Percentiles rank a stretch among this genome's conserved stretches.
Evolutionary conservation across 805 yeast genomes (phyloP).

Genomic region (Yarrowia sp.): DNA sequence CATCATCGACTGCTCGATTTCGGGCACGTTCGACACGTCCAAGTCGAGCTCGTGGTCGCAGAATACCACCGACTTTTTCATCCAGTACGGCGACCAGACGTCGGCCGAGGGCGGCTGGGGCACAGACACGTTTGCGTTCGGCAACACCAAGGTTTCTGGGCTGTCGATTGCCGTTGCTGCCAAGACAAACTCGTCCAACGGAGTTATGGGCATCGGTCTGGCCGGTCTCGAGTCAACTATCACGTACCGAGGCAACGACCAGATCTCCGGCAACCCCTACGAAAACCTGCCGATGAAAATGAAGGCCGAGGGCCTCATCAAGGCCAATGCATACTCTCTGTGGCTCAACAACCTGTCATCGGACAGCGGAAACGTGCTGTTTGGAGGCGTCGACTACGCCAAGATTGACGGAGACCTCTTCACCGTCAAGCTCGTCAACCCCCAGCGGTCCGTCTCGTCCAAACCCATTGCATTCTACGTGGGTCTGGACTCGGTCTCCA

Average conservation of each 20-base stretch:
- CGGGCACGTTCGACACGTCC: slow-evolving; percentile 37
- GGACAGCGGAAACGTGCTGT: slow-evolving; percentile 41
- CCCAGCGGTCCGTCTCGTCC: slow-evolving; percentile 23
- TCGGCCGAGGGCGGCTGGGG: slow-evolving; percentile 59
- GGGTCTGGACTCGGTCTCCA: slow-evolving; percentile 28
- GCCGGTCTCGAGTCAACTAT: slow-evolving; percentile 36
- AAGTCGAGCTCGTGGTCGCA: slow-evolving; percentile 34
- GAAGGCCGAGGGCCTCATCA: slow-evolving; percentile 46
- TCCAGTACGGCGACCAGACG: slow-evolving; percentile 44
- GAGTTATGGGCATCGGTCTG: slow-evolving; percentile 45
- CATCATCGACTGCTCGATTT: slow-evolving; percentile 30
- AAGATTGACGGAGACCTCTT: slow-evolving; percentile 43
- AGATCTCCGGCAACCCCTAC: slow-evolving; percentile 39
- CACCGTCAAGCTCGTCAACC: slow-evolving; percentile 37
- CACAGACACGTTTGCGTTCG: slow-evolving; percentile 55
- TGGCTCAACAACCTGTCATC: slow-evolving; percentile 41
- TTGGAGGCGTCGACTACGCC: slow-evolving; percentile 47
- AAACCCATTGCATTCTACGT: slow-evolving; percentile 30
- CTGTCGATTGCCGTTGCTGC: slow-evolving; percentile 75
- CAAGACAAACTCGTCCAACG: slow-evolving; percentile 57
- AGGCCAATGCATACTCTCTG: slow-evolving; percentile 46
- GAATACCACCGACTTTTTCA: slow-evolving; percentile 31
- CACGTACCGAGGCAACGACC: slow-evolving; percentile 27
- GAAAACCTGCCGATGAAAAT: slow-evolving; percentile 62
- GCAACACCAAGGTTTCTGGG: slow-evolving; percentile 46